phyloP scores from a whole-genome alignment of 2,329 filamentous ascomycete species.

The Aspergillus novoparasiticus region DNA sequence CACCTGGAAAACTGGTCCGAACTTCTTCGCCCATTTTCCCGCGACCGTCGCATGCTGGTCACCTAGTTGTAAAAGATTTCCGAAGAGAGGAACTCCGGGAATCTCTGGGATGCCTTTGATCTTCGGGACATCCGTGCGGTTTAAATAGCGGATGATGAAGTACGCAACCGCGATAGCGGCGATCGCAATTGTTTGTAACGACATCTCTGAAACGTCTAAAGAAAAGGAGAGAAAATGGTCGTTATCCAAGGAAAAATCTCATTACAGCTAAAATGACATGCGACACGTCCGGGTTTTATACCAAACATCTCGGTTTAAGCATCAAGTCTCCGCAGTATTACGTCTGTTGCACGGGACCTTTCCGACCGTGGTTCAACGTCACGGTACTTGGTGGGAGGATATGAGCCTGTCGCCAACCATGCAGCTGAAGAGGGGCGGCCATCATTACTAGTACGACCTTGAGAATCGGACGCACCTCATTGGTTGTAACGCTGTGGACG shows the following conservation, averaged over 20 bases:
- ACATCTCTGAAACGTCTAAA: conserved; percentile 22
- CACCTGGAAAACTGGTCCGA: conserved; percentile 67
- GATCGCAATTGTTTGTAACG: conserved; percentile 35
- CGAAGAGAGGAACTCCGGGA: conserved; percentile 64
- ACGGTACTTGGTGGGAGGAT: not conserved
- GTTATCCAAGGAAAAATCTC: not conserved
- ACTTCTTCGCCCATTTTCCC: conserved; percentile 61
- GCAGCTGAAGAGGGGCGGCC: not conserved
- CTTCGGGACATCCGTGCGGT: conserved; percentile 59
- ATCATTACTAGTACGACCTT: not conserved
- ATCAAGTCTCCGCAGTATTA: not conserved
- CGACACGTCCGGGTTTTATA: not conserved
- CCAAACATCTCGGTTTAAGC: not conserved
- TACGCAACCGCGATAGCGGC: conserved; percentile 40
- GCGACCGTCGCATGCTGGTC: conserved; percentile 59
- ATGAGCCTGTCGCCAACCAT: not conserved
- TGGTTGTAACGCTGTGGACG: not conserved
- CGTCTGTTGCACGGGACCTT: conserved; percentile 15
- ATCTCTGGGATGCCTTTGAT: conserved; percentile 65
- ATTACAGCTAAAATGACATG: not conserved
- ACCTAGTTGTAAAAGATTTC: conserved; percentile 64
- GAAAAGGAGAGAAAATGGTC: not conserved
- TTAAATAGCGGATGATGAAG: conserved; percentile 46
- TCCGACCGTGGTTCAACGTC: conserved; percentile 12
- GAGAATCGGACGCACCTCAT: not conserved